phyloP scores from a whole-genome alignment of 371 early-diverging fungal species.

The Batrachochytrium dendrobatidis region DNA sequence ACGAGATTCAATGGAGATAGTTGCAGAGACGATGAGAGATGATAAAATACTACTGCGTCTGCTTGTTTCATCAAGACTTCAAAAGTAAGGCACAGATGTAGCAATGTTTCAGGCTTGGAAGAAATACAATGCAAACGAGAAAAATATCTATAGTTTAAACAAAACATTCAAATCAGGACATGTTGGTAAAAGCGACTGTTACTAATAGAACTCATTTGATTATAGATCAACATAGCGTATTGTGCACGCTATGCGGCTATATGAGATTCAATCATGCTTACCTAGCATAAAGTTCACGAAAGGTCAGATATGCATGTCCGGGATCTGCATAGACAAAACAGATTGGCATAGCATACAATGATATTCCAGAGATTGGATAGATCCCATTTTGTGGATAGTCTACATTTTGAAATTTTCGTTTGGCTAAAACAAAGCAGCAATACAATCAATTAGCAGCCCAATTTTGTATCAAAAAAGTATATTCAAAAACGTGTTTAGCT shows the following conservation, averaged over 20 bases:
- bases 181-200: not conserved
- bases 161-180: not conserved
- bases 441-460: too few species aligned
- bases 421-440: too few species aligned
- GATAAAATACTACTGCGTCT: conserved; percentile 28
- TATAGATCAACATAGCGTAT: too few species aligned
- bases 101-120: conserved; percentile 10
- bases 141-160: conserved; percentile 34
- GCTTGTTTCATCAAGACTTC: conserved; percentile 33
- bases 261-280: too few species aligned
- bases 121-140: conserved; percentile 30
- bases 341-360: conserved; percentile 35
- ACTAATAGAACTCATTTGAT: too few species aligned
- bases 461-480: too few species aligned
- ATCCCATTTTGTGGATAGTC: conserved; percentile 32
- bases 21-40: conserved; percentile 20
- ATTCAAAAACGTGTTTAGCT: too few species aligned
- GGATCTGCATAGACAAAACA: conserved; percentile 27
- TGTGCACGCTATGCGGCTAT: too few species aligned
- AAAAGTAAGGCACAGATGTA: conserved; percentile 22
- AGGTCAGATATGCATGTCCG: conserved; percentile 32
- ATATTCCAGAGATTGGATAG: conserved; percentile 33
- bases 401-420: too few species aligned
- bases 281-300: conserved; percentile 38
- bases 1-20: conserved; percentile 25